These are phyloP conservation scores for Cicer arietinum DNA, from an alignment of 306 rosid species.

Conservation along the genomic window DNA sequence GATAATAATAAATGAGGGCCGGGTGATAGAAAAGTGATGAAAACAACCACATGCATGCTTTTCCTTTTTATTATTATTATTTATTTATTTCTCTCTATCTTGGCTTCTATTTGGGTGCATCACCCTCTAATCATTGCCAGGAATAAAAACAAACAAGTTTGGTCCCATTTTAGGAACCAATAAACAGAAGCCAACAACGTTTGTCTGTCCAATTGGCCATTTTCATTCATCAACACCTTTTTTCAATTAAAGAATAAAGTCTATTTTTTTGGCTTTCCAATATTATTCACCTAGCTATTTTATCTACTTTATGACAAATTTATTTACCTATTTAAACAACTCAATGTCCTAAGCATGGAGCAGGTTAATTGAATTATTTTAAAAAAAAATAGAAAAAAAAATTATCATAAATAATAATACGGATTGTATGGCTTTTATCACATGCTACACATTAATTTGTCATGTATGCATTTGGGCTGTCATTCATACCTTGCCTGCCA, in stretches of 20 bases:
- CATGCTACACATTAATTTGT: conserved; percentile 43
- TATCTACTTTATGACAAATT: neutral
- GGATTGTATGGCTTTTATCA: conserved; percentile 45
- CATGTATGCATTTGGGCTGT: conserved; percentile 40
- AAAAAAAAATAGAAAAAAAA: neutral
- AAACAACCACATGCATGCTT: conserved; percentile 66
- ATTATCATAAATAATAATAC: conserved; percentile 30
- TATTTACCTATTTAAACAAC: neutral
- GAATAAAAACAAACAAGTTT: conserved; percentile 60
- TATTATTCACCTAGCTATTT: neutral
- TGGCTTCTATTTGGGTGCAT: conserved; percentile 60
- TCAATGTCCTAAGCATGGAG: neutral
- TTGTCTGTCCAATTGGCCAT: conserved; percentile 44
- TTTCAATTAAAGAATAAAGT: conserved; percentile 36
- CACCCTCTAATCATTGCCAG: conserved; percentile 78
- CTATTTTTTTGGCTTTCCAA: neutral
- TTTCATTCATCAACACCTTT: conserved; percentile 42
- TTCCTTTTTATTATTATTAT: neutral
- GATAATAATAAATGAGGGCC: conserved; percentile 45
- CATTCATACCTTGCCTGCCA: conserved; percentile 48
- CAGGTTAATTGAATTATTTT: too few species aligned
- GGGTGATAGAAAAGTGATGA: conserved; percentile 60
- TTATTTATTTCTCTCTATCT: conserved; percentile 27
- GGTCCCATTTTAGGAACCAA: conserved; percentile 66
- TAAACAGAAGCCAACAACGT: conserved; percentile 51